Percentiles rank a stretch among this genome's conserved stretches.
Evolutionary conservation across 1,284 basidiomycete genomes (phyloP).

Genomic region (Cryptococcus amylolentus): DNA sequence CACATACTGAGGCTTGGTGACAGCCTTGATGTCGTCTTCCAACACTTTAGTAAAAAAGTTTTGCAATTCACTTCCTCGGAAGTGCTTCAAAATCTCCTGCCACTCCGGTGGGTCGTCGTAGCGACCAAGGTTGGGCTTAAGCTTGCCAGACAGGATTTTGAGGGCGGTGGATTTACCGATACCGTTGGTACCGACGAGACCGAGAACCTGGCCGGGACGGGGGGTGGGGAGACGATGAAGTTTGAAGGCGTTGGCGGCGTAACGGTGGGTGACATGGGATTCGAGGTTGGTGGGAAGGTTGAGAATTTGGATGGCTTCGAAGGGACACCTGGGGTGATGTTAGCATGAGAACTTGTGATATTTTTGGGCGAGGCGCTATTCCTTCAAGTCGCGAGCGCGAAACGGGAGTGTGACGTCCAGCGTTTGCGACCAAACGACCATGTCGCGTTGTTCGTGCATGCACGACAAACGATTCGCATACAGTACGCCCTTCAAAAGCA

Average conservation of each 20-base stretch:
- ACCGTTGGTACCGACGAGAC: constrained; percentile 95
- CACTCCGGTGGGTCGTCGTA: constrained; percentile 83
- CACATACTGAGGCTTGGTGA: constrained; percentile 98
- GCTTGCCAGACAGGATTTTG: constrained; percentile 90
- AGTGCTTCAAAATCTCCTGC: constrained; percentile 95
- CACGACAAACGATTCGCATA: too few species aligned
- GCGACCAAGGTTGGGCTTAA: constrained; percentile 65
- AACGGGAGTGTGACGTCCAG: too few species aligned
- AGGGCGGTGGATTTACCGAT: constrained; percentile 96
- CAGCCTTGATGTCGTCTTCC: constrained; percentile 93
- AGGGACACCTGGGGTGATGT: constrained; percentile 71
- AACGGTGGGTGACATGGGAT: constrained; percentile 91
- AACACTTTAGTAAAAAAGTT: constrained; percentile 99
- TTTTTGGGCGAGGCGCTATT: background rate
- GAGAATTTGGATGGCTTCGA: constrained; percentile 95
- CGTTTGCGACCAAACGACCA: too few species aligned
- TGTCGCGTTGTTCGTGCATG: background rate
- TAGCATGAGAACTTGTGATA: background rate
- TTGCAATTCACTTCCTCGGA: constrained; percentile 93
- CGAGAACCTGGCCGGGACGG: constrained; percentile 89
- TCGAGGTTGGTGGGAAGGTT: constrained; percentile 94
- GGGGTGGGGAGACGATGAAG: constrained; percentile 93
- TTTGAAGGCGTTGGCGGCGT: constrained; percentile 96
- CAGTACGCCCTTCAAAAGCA: background rate
- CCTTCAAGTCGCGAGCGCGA: background rate